A percentile compares a stretch with the other conserved stretches of the same genome.
Evolutionary conservation across 2,329 filamentous ascomycete species (phyloP).

Genomic region (Orbilia brochopaga): DNA sequence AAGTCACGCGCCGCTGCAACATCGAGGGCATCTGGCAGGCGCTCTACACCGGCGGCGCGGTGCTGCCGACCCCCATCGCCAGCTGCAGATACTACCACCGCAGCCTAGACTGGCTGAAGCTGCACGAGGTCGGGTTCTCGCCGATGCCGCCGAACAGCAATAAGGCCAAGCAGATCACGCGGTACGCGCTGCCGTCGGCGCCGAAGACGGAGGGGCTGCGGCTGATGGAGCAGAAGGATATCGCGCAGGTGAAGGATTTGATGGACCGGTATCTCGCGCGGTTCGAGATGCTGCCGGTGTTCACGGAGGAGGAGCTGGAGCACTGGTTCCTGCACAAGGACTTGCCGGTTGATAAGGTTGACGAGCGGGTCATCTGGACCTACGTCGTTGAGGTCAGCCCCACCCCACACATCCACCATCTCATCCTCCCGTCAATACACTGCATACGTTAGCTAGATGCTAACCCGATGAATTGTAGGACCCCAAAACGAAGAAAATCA

Average conservation of each 20-base stretch:
- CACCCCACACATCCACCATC: background rate
- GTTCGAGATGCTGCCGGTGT: conserved; percentile 84
- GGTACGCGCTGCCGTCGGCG: conserved; percentile 78
- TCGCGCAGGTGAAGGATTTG: conserved; percentile 75
- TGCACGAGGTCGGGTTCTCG: conserved; percentile 93
- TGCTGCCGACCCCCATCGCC: conserved; percentile 88
- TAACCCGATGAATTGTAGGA: conserved; percentile 62
- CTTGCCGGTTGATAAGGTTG: conserved; percentile 58
- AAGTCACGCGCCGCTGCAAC: conserved; percentile 92
- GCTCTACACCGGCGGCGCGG: conserved; percentile 90
- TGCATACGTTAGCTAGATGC: background rate
- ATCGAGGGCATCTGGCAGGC: conserved; percentile 87
- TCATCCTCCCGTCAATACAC: background rate
- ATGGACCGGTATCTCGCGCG: conserved; percentile 77
- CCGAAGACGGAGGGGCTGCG: conserved; percentile 78
- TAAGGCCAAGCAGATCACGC: conserved; percentile 80
- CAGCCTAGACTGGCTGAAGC: conserved; percentile 91
- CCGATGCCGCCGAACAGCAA: conserved; percentile 83
- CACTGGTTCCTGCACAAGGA: conserved; percentile 85
- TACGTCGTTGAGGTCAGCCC: conserved; percentile 79
- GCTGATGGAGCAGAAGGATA: conserved; percentile 77
- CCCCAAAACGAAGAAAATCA: conserved; percentile 75
- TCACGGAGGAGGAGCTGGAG: conserved; percentile 77
- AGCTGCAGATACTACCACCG: conserved; percentile 96
- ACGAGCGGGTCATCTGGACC: conserved; percentile 87